These are phyloP conservation scores for Claviceps africana DNA, from an alignment of 2,329 filamentous ascomycete genomes.

Conservation along the genomic window DNA sequence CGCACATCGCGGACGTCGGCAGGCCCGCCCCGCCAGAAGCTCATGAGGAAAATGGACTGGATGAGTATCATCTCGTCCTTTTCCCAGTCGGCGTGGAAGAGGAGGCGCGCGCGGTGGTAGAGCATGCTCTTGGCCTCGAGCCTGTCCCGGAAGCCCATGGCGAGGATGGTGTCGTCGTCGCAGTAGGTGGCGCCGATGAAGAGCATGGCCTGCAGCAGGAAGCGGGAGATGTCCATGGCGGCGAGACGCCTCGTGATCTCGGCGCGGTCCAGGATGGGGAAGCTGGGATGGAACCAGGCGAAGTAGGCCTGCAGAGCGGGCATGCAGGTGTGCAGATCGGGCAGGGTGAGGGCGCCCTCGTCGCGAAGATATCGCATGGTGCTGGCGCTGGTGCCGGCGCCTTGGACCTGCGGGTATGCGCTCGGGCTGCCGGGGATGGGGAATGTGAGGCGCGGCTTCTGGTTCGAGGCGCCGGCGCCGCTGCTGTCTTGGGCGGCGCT, in stretches of 20 bases:
- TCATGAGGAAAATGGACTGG: conserved; percentile 38
- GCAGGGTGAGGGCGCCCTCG: conserved; percentile 30
- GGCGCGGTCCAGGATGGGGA: conserved; percentile 36
- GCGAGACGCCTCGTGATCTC: conserved; percentile 26
- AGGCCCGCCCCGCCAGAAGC: conserved; percentile 39
- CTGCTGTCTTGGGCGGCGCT: background rate
- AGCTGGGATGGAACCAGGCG: conserved; percentile 41
- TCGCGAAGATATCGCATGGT: conserved; percentile 35
- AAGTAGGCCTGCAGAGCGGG: conserved; percentile 38
- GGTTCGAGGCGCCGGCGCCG: conserved; percentile 2
- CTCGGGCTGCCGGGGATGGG: conserved; percentile 16
- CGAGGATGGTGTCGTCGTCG: conserved; percentile 27
- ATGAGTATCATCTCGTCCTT: conserved; percentile 34
- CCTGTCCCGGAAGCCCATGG: conserved; percentile 32
- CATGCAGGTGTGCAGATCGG: conserved; percentile 26
- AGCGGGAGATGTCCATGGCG: conserved; percentile 29
- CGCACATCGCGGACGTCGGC: conserved; percentile 32
- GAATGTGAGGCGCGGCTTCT: conserved; percentile 16
- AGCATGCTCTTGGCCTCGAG: conserved; percentile 35
- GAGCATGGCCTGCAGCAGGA: conserved; percentile 38
- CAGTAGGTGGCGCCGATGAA: conserved; percentile 42
- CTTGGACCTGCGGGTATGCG: conserved; percentile 9
- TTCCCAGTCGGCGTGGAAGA: conserved; percentile 40
- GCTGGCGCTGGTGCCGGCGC: conserved; percentile 28
- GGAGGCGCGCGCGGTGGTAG: conserved; percentile 34